Percentiles rank a stretch among this genome's conserved stretches.
Evolutionary conservation across 2,329 filamentous ascomycete species (phyloP).

Genomic region (Mycosphaerella sp.): DNA sequence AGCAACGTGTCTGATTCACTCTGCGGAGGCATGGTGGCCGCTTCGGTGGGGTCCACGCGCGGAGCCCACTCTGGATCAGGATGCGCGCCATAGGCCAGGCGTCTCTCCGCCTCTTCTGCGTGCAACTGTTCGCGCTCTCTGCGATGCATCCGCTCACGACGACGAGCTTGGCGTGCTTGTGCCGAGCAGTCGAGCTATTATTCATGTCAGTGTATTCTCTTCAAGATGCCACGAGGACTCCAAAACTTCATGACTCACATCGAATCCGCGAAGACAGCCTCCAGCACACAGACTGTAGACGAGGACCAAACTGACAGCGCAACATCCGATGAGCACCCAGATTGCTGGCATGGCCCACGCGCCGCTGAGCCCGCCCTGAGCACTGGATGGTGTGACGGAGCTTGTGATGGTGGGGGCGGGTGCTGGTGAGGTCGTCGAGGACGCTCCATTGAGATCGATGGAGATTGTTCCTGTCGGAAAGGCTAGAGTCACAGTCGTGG

Average conservation of each 20-base stretch:
- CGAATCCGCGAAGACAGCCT: constrained; percentile 5
- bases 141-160: not conserved
- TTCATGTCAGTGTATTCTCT: not conserved
- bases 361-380: no score
- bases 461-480: no score
- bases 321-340: constrained; percentile 3
- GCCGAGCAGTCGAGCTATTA: not conserved
- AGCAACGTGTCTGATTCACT: constrained; percentile 1
- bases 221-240: not conserved
- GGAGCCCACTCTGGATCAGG: not conserved
- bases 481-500: no score
- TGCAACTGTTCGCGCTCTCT: not conserved
- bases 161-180: not conserved
- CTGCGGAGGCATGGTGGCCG: no score
- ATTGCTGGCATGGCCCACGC: not conserved
- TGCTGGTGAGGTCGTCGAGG: not conserved
- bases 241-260: not conserved
- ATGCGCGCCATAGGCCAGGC: not conserved
- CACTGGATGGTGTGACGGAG: not conserved
- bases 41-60: not conserved
- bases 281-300: not conserved
- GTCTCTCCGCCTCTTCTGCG: no score
- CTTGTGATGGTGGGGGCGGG: not conserved
- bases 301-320: constrained; percentile 1
- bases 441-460: no score